Evolutionary conservation across 31 red algal species (phyloP), one percentile per base, ranked within the genome.

Genomic region (Odonthalia washingtoniensis): DNA sequence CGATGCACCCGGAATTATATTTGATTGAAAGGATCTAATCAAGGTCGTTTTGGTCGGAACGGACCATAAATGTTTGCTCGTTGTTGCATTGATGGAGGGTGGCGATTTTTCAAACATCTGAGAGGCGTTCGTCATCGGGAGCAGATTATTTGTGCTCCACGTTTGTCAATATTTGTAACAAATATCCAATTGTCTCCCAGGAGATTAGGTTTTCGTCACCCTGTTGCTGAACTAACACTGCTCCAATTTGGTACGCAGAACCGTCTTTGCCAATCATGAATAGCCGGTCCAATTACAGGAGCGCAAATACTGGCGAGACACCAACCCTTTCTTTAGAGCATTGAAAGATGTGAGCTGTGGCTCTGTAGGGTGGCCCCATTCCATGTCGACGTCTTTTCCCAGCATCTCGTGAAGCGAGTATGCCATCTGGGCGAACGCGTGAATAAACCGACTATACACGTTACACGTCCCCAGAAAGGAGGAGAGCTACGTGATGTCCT

Each of bases 391-490:
- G 6, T 37, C 28, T 70, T 12, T 21, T 9, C 66, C 14, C 9
- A 36, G 85, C 5, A 57, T n/a, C n/a, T n/a, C n/a, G n/a, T n/a
- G n/a, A n/a, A n/a, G n/a, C n/a, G n/a, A n/a, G n/a, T n/a, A n/a
- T 41, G 9, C 5, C 44, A 42, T 62, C 44, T 44, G 72, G 74
- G 3, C 44, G 42, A 33, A 72, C 37, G 9, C 65, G 57, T n/a
- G 6, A 46, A 88, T 33, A 27, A 88, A 88, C 41, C 85, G 57
- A 17, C 73, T 1, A 73, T 67, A 88, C 1, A 88, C 72, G 74
- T 88, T 88, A n/a, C 46, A 88, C 32, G 44, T 38, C 3, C 74
- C 74, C 27, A 88, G 26, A 64, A 88, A 79, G 65, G 46, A 49
- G 9, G 34, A 2, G 2, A 63, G 27, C 34, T 88, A 30, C 18